A percentile compares a stretch with the other conserved stretches of the same genome.
Evolutionary conservation across 768 basidiomycete species (phyloP).

Genomic region (Naganishia kalamii): DNA sequence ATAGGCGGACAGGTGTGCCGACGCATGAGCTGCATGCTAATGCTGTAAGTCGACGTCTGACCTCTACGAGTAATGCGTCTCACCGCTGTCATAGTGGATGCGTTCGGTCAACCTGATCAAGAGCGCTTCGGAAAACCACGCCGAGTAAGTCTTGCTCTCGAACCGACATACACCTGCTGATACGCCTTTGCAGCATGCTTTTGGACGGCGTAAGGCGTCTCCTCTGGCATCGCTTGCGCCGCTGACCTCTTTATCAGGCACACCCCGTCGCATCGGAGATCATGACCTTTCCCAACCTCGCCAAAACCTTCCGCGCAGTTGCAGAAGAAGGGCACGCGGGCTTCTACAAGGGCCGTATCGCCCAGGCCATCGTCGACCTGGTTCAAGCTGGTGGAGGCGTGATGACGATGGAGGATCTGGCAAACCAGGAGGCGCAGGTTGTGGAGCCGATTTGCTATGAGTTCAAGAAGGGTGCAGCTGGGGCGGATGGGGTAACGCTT

Average conservation of each 20-base stretch:
- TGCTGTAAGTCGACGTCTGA: not conserved
- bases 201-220: conserved; percentile 62
- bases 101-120: conserved; percentile 54
- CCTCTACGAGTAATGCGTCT: not conserved
- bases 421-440: conserved; percentile 67
- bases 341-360: conserved; percentile 87
- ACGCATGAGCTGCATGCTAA: conserved; percentile 14
- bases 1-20: conserved; percentile 7
- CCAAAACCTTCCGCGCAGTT: conserved; percentile 71
- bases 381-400: conserved; percentile 80
- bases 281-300: conserved; percentile 72
- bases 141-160: not conserved
- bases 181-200: conserved; percentile 75
- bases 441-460: conserved; percentile 90
- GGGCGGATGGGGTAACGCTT: conserved; percentile 69
- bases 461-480: conserved; percentile 51
- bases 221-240: not conserved
- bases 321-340: conserved; percentile 79
- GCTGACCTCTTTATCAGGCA: conserved; percentile 41
- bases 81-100: conserved; percentile 32
- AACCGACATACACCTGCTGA: not conserved
- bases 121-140: conserved; percentile 68
- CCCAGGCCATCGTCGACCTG: conserved; percentile 55
- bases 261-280: conserved; percentile 65
- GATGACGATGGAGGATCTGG: conserved; percentile 90